A percentile compares a stretch with the other conserved stretches of the same genome.
These are phyloP conservation scores for Acacia concinna DNA, from an alignment of 331 rosid species.

Conservation along the genomic window DNA sequence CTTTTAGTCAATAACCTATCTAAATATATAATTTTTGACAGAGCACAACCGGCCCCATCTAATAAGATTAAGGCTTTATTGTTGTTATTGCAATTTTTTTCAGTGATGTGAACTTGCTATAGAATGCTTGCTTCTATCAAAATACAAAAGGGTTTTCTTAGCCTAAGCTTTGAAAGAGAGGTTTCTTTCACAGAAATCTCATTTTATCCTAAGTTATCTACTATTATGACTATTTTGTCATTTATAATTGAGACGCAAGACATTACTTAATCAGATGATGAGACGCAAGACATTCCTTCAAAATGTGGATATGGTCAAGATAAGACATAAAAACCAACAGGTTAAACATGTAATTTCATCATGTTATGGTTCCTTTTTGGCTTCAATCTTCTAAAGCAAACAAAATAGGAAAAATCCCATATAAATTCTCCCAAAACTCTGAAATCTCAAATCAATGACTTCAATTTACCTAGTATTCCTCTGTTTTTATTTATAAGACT, in stretches of 20 bases:
- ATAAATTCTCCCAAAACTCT: too few species aligned
- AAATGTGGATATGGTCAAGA: neutral
- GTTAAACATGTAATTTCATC: neutral
- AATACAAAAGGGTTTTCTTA: neutral
- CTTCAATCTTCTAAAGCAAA: neutral
- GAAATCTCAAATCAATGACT: too few species aligned
- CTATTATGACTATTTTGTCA: neutral
- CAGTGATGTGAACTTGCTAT: neutral
- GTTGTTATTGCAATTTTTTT: too few species aligned
- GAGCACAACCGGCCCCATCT: too few species aligned
- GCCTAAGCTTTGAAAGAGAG: neutral
- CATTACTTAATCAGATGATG: neutral
- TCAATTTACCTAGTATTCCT: too few species aligned
- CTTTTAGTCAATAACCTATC: too few species aligned
- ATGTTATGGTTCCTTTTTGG: neutral
- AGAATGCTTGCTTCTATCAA: neutral
- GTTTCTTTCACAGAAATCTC: neutral
- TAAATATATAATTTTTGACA: too few species aligned
- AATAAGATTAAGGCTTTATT: too few species aligned
- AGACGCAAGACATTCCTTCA: neutral
- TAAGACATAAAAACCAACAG: neutral
- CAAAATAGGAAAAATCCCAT: too few species aligned
- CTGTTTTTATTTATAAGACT: too few species aligned
- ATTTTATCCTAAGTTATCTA: neutral
- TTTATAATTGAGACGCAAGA: neutral